Base-by-base conservation (phyloP, 257 asterid genomes). In the Solanum rostratum region DNA sequence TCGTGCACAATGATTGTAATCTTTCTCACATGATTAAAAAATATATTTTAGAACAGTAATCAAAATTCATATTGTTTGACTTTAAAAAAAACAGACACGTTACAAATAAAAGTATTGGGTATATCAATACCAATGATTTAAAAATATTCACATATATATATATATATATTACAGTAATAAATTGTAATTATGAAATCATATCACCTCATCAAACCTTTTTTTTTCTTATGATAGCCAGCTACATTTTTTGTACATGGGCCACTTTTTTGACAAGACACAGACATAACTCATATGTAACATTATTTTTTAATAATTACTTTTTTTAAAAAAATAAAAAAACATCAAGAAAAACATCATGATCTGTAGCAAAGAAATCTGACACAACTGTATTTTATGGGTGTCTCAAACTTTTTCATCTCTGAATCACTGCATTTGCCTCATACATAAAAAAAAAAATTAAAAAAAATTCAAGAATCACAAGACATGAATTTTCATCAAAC, bases 211-310 rank as follows among this genome's bases (percentile, higher is more conserved):
- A 87, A 82, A 33, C 82, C n/a, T n/a, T 84, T 86, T 82, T 18
- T 27, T 15, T 14, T 46, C 37, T 15, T 83, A 45, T 84, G 33
- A 66, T n/a, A 41, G 41, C 24, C 7, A 49, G 85, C 15, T 20
- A 57, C 29, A 20, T 49, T 46, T 5, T 24, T 76, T 9, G 19
- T 27, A 49, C 37, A 4, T 39, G 90, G 91, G 83, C 92, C 92
- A 85, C 83, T 62, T 83, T 53, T 84, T 74, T 88, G 86, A 87
- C 88, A 82, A 53, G 91, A 93, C 95, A 90, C 85, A 85, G 86
- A 88, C 92, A 90, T 88, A 87, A 88, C 86, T 89, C 90, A 94
- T 91, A 84, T 53, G 49, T 15, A 29, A 2, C 45, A 65, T 65
- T 65, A 65, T 30, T 65, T 57, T 57, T 9, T 14, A 57, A n/a